Percentiles rank a stretch among this genome's conserved stretches.
Evolutionary conservation across 768 basidiomycete genomes (phyloP).

Genomic region (Galerina sulciceps): DNA sequence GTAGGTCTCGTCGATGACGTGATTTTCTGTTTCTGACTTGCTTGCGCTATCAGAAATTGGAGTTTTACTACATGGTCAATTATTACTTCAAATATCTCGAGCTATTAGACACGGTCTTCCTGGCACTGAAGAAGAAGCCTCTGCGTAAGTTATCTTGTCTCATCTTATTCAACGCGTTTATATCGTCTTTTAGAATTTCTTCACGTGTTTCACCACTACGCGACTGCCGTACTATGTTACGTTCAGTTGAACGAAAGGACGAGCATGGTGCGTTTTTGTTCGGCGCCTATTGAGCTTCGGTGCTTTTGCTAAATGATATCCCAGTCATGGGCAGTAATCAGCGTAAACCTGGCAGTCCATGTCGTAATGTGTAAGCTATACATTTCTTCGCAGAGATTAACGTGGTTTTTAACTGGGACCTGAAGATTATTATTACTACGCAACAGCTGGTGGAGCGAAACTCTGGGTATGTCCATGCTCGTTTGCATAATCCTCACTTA

Average conservation of each 20-base stretch:
- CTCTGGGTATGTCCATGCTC: slow-evolving; percentile 74
- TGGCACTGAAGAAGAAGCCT: slow-evolving; percentile 98
- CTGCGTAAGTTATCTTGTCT: slow-evolving; percentile 61
- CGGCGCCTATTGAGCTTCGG: background rate
- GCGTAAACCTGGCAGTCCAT: slow-evolving; percentile 89
- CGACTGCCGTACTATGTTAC: slow-evolving; percentile 94
- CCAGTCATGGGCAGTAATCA: slow-evolving; percentile 96
- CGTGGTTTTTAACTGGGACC: background rate
- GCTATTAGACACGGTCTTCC: slow-evolving; percentile 95
- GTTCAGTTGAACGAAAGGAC: slow-evolving; percentile 94
- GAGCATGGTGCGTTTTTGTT: slow-evolving; percentile 70
- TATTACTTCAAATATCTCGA: slow-evolving; percentile 99
- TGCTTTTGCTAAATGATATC: slow-evolving; percentile 1
- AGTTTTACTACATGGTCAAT: slow-evolving; percentile 98
- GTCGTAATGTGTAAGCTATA: slow-evolving; percentile 90
- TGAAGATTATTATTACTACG: slow-evolving; percentile 98
- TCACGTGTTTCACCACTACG: slow-evolving; percentile 99
- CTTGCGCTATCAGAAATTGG: slow-evolving; percentile 62
- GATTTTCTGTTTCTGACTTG: slow-evolving; percentile 11
- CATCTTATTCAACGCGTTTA: slow-evolving; percentile 5
- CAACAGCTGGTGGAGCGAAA: slow-evolving; percentile 93
- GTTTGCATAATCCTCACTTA: background rate
- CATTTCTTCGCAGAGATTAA: background rate
- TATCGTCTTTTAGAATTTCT: slow-evolving; percentile 71
- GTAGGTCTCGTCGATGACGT: slow-evolving; percentile 51